Base-by-base conservation (phyloP, 352 stramenopile species). In the Globisporangium cederbergense region DNA sequence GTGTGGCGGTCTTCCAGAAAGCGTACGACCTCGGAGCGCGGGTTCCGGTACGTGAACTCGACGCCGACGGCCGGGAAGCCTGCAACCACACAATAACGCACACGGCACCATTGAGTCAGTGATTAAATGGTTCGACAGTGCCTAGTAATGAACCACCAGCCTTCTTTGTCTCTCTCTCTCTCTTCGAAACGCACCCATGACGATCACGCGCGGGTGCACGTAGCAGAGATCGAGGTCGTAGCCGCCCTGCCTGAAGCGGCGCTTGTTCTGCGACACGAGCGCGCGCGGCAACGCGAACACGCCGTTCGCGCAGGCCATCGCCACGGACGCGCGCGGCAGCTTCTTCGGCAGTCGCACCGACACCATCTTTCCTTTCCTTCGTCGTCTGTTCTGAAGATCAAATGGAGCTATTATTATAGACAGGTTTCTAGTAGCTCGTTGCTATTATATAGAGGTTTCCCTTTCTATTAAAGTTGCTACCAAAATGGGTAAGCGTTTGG, bases 181-280 rank as follows among this genome's bases (percentile, higher is more conserved):
- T 36, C 20, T 25, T 28, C 25, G 32, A 60, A 16, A 66, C 76
- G 4, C 46, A 91, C 83, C 81, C 83, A 91, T 91, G 68, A 92
- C 81, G 58, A 92, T 85, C 46, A 92, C 50, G 30, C 83, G 83
- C 58, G 81, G 81, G 62, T 90, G 80, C 58, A 92, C 58, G 66
- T 90, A 92, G 65, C 74, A 78, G 65, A 92, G 72, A 55, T 92
- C 83, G 25, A 92, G 70, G 63, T 90, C 78, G 47, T 79, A 92
- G 57, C 79, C 81, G 49, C 78, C 73, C 43, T 80, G 56, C 43
- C 78, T 71, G 64, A 79, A 90, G 58, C 83, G 81, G 16, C 76
- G 74, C 61, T 89, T 92, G 77, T 92, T 90, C 66, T 92, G 81
- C 51, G 83, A 92, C 53, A 92, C 83, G 58, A 91, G 79, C 47